Evolutionary conservation across 176 grass and related monocot species (phyloP).

Genomic region (Aegilops tauschii): DNA sequence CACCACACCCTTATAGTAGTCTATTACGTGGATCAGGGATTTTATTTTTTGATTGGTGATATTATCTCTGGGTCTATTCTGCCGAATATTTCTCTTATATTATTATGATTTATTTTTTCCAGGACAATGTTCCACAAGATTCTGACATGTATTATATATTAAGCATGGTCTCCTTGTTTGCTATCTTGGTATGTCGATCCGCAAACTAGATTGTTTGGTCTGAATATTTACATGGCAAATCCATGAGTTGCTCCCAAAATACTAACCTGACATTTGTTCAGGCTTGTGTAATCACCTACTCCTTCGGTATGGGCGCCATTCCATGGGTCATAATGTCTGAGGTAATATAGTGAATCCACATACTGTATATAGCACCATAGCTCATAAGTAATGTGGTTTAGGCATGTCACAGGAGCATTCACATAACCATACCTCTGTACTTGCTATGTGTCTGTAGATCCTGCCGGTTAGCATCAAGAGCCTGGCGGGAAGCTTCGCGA

Average conservation of each 20-base stretch:
- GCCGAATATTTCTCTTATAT: neutral
- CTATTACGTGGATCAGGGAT: no score
- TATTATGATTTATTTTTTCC: conserved; percentile 37
- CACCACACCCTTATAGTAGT: no score
- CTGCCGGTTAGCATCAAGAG: conserved; percentile 82
- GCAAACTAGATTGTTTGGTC: neutral
- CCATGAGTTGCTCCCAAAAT: neutral
- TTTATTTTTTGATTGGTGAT: no score
- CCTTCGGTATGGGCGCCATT: conserved; percentile 90
- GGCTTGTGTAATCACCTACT: conserved; percentile 76
- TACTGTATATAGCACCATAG: neutral
- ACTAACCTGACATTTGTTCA: conserved; percentile 34
- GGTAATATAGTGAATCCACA: conserved; percentile 39
- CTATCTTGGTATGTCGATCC: conserved; percentile 63
- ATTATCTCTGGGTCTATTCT: neutral
- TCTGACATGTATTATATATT: conserved; percentile 60
- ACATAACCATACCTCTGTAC: neutral
- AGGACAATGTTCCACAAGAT: conserved; percentile 57
- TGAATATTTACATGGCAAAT: conserved; percentile 11
- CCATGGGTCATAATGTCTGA: conserved; percentile 99
- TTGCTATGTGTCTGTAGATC: conserved; percentile 36
- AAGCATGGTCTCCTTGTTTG: conserved; percentile 78
- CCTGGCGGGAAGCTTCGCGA: conserved; percentile 81
- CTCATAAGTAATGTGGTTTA: conserved; percentile 10
- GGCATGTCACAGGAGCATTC: neutral